Base-by-base conservation (phyloP, 2,329 filamentous ascomycete genomes). In the Coniochaeta sp. region DNA sequence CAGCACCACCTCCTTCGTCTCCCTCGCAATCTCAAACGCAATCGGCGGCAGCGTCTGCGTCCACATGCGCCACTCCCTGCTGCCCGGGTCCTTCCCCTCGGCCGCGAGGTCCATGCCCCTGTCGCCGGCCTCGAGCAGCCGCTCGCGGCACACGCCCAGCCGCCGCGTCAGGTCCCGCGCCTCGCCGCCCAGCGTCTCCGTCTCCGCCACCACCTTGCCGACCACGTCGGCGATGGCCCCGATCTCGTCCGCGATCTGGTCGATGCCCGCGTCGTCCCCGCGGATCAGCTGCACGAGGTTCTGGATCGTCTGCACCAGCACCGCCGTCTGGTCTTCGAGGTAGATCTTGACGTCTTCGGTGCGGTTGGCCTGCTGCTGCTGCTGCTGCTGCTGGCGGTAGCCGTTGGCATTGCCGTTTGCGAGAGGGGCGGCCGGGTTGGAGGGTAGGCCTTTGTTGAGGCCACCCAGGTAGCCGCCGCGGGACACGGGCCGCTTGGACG, bases 11-110 rank as follows among this genome's bases (percentile, higher is more conserved):
- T 90, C 90, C 77, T 93, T 95, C 58, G 89, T 89, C 73, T 92
- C 89, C 62, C 89, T 82, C 7, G 89, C 91, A 70, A 93, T 89
- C 73, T 91, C 89, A 73, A 96, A 96, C n/a, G 90, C 90, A 65
- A 95, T 86, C 2, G 90, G 90, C 12, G 90, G 90, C 57, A 96
- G 76, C 30, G 84, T 87, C 71, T 89, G 86, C 59, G 83, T 88
- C 78, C 88, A 88, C 68, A 80, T 79, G 63, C 79, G 79, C 84
- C 84, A 86, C 64, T 84, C 80, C 62, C 79, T 75, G 59, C 81
- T 78, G 47, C 79, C 78, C 55, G 83, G 76, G 44, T 78, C 77
- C 17, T 78, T 74, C 55, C 80, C 81, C 3, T 79, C 73, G 38
- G 73, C 79, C 8, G 79, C 82, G 28, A 89, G 81, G 9, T 83